Conservation (phyloP, 225 moss, liverwort and hornwort genomes). For the Takakia lepidozioides region DNA sequence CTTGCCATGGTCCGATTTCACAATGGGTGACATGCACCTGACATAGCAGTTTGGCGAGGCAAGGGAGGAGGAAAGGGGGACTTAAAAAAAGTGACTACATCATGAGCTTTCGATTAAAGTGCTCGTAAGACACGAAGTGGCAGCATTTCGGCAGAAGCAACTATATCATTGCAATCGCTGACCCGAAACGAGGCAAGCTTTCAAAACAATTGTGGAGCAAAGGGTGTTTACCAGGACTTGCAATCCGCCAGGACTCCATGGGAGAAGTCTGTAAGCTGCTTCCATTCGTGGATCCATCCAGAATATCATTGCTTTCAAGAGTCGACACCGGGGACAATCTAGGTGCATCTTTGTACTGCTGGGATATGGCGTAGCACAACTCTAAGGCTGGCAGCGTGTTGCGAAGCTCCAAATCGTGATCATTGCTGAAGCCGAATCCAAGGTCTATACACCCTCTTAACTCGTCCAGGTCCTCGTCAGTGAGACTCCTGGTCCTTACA, state of each 20-base stretch:
- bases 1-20: too few species aligned
- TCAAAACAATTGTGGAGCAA: too few species aligned
- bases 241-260: slow-evolving; percentile 9
- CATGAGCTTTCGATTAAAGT: too few species aligned
- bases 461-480: slow-evolving; percentile 13
- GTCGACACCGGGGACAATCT: slow-evolving; percentile 8
- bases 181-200: too few species aligned
- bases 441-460: slow-evolving; percentile 12
- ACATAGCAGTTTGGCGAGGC: too few species aligned
- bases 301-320: slow-evolving; percentile 1
- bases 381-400: slow-evolving; percentile 12
- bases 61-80: too few species aligned
- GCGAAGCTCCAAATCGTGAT: slow-evolving; percentile 6
- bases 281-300: slow-evolving; percentile 1
- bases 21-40: too few species aligned
- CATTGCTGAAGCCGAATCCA: slow-evolving; percentile 14
- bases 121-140: too few species aligned
- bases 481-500: slow-evolving; percentile 7
- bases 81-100: too few species aligned
- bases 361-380: slow-evolving; percentile 12
- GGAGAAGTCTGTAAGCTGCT: slow-evolving; percentile 9
- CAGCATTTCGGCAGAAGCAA: too few species aligned
- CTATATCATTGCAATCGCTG: too few species aligned
- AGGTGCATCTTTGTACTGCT: slow-evolving; percentile 4
- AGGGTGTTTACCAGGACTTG: slow-evolving; percentile 8